Evolutionary conservation across 257 asterid species (phyloP), one percentile per base, ranked within the genome.

Genomic region (Solanum habrochaites): DNA sequence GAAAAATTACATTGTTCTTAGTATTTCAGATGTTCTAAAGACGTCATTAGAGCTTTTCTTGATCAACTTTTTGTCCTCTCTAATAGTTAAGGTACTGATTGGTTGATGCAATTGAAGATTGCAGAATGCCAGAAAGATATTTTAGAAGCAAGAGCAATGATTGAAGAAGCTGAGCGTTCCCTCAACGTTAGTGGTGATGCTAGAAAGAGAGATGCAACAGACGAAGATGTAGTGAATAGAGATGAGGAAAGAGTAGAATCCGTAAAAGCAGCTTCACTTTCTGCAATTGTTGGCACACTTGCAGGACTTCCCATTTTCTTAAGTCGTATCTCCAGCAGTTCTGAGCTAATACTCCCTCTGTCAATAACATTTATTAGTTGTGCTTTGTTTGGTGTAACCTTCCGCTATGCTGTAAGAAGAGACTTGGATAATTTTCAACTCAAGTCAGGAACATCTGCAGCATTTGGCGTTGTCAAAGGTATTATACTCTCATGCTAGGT

Each of bases 71-170:
- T 81, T 20, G 40, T 42, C 52, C 60, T 42, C 37, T 81, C 69
- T 4, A 29, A 81, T 49, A 81, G 69, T 49, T 81, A 49, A 49
- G 43, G 45, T 77, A 58, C 69, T 78, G 78, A 70, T n/a, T 77
- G 73, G 21, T 73, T 32, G 6, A 15, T 39, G 62, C 29, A 4
- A 70, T 85, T 91, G 83, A 86, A 97, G 99, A 97, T 97, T 88
- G 98, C 93, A 93, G 99, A 94, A 90, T 95, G 97, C 91, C 99
- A 96, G 91, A 94, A 89, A 87, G 99, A 95, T 81, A 94, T 97
- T 88, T 89, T 87, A 43, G 97, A 95, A 90, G 99, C 99, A 83
- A 93, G 90, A 93, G 89, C 87, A 21, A 95, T 94, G 99, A 88
- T 94, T 73, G 97, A 95, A 91, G 95, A 95, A 91, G 99, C 99